phyloP scores from a whole-genome alignment of 179 eudicot species.

The Beta macrorhiza region DNA sequence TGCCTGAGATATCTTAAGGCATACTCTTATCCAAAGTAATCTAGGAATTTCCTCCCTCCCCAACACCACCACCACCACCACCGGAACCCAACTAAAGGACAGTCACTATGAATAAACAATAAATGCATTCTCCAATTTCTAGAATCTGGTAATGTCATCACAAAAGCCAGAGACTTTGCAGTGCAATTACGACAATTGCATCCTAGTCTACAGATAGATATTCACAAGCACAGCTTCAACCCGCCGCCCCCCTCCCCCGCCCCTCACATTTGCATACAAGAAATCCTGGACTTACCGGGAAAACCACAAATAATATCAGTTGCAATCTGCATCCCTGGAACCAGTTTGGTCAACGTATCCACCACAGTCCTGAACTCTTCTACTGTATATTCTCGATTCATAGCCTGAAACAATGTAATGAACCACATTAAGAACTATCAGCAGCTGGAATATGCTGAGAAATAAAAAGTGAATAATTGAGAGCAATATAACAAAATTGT shows the following conservation, averaged over 20 bases:
- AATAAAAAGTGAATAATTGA: neutral
- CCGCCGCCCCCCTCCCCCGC: neutral
- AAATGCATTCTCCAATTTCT: slow-evolving; percentile 8
- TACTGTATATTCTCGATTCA: slow-evolving; percentile 92
- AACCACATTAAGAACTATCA: slow-evolving; percentile 8
- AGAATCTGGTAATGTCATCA: neutral
- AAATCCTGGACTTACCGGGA: slow-evolving; percentile 61
- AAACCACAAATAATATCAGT: slow-evolving; percentile 98
- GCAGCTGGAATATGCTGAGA: slow-evolving; percentile 10
- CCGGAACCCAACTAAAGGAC: neutral
- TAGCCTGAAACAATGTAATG: slow-evolving; percentile 53
- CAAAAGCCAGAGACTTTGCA: neutral
- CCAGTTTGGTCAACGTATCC: slow-evolving; percentile 80
- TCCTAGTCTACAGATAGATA: neutral
- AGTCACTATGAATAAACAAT: neutral
- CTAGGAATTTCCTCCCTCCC: neutral
- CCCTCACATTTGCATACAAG: neutral
- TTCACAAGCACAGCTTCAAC: neutral
- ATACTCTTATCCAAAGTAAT: neutral
- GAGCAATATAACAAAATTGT: neutral
- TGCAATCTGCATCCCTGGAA: slow-evolving; percentile 98
- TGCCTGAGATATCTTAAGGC: neutral
- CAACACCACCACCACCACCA: neutral
- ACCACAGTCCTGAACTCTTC: slow-evolving; percentile 82
- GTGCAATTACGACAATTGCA: neutral